Base-by-base conservation (phyloP, 2,329 filamentous ascomycete genomes). In the Stromatinia cepivora region DNA sequence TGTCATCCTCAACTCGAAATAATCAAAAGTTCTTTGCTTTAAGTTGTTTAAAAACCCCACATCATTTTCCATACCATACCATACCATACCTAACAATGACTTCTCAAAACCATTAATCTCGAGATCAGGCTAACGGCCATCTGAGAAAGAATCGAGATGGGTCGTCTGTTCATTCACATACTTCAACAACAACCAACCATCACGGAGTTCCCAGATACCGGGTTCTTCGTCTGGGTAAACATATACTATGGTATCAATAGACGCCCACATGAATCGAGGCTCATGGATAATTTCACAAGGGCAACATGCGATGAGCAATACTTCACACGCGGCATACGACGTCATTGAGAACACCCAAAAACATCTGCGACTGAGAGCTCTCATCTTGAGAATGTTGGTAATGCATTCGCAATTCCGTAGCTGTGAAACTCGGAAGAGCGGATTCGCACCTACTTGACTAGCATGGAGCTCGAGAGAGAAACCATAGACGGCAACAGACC, bases 1-100 rank as follows among this genome's bases (percentile, higher is more conserved):
- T 48, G 57, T 63, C 46, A 68, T 68, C 66, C 66, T 63, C 59
- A 63, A 63, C 31, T 36, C 4, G 0, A 9, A 62, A 62, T 20
- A 25, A 15, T 17, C 20, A 48, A 4, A 39, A 36, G 48, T 62
- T n/a, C 28, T 7, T 17, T 62, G 7, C 59, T 13, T 7, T n/a
- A n/a, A n/a, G n/a, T n/a, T n/a, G n/a, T n/a, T n/a, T n/a, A n/a
- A n/a, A n/a, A n/a, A n/a, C n/a, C n/a, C n/a, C n/a, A n/a, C n/a
- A n/a, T n/a, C n/a, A n/a, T n/a, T n/a, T n/a, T n/a, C n/a, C n/a
- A n/a, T n/a, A n/a, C n/a, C n/a, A n/a, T n/a, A n/a, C n/a, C 20
- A 39, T 52, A 13, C n/a, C 4, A 25, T 20, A 17, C 31, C 10
- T 31, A 25, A 15, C 8, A 20, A 50, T 20, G 4, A 6, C 13